These are phyloP conservation scores for Pseudopyrenochaeta lycopersici DNA, from an alignment of 2,329 filamentous ascomycete genomes.

Conservation along the genomic window DNA sequence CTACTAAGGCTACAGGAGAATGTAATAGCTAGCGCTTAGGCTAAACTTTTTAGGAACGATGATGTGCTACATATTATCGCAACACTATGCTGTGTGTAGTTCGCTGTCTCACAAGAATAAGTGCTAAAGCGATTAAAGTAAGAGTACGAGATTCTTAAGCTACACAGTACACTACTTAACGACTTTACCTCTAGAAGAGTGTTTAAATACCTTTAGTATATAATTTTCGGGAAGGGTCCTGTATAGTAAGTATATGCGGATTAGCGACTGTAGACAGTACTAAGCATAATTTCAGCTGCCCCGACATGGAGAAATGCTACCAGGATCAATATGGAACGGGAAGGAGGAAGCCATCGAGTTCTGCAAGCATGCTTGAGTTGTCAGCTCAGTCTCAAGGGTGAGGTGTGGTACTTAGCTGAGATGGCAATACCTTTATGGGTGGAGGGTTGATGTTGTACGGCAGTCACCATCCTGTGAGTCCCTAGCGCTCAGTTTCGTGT, in stretches of 20 bases:
- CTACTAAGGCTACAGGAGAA: slow-evolving; percentile 16
- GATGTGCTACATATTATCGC: slow-evolving; percentile 45
- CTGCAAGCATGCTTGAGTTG: no score
- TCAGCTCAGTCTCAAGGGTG: no score
- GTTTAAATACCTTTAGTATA: slow-evolving; percentile 39
- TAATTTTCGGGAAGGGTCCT: slow-evolving; percentile 32
- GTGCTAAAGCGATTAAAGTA: slow-evolving; percentile 31
- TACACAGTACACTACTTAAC: slow-evolving; percentile 29
- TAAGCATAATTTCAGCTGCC: not conserved
- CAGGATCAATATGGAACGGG: not conserved
- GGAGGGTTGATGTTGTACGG: no score
- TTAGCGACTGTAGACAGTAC: not conserved
- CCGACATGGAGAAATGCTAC: not conserved
- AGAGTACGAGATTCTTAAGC: slow-evolving; percentile 37
- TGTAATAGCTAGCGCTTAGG: slow-evolving; percentile 28
- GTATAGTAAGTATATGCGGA: slow-evolving; percentile 24
- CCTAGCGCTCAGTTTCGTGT: no score
- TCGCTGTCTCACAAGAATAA: slow-evolving; percentile 45
- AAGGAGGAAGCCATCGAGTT: no score
- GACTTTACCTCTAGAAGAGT: slow-evolving; percentile 31
- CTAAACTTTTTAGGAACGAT: slow-evolving; percentile 17
- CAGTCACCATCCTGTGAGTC: no score
- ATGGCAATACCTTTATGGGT: no score
- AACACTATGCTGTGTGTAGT: slow-evolving; percentile 55
- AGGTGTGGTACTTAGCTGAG: no score